phyloP scores from a whole-genome alignment of 345 rosid species.

The Toxicodendron radicans region DNA sequence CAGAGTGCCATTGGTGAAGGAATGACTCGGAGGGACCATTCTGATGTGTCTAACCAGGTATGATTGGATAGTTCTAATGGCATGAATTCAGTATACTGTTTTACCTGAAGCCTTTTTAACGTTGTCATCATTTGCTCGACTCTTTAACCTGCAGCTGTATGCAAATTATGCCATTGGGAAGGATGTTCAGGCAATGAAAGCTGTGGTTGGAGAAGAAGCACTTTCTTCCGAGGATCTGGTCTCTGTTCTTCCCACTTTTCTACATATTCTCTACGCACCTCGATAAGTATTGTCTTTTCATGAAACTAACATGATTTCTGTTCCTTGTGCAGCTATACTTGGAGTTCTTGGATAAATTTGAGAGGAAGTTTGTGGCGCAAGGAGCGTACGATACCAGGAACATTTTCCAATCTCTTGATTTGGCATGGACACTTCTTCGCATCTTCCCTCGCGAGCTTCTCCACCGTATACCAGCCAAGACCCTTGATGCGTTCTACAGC shows the following conservation, averaged over 20 bases:
- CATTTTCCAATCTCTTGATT: constrained; percentile 90
- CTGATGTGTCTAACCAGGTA: constrained; percentile 96
- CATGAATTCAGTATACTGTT: constrained; percentile 1
- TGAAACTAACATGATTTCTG: constrained; percentile 22
- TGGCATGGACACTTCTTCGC: constrained; percentile 96
- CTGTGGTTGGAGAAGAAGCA: constrained; percentile 99
- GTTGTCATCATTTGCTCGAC: neutral
- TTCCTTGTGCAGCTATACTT: constrained; percentile 66
- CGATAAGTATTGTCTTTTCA: neutral
- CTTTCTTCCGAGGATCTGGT: constrained; percentile 98
- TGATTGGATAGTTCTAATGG: constrained; percentile 13
- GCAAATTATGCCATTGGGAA: constrained; percentile 97
- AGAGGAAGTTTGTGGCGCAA: constrained; percentile 87
- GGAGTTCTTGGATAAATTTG: constrained; percentile 92
- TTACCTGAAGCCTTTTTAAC: neutral
- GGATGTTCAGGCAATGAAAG: constrained; percentile 99
- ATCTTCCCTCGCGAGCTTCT: constrained; percentile 99
- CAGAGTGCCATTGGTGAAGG: constrained; percentile 99
- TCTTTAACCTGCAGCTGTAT: constrained; percentile 56
- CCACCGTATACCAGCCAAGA: constrained; percentile 96
- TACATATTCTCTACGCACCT: neutral
- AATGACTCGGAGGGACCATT: constrained; percentile 89
- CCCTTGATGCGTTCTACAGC: constrained; percentile 81
- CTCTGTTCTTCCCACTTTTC: constrained; percentile 21
- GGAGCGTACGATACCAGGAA: constrained; percentile 98